A percentile compares a stretch with the other conserved stretches of the same genome.
Conservation (phyloP, 208 protist genomes). For the Phytomonas francai region DNA sequence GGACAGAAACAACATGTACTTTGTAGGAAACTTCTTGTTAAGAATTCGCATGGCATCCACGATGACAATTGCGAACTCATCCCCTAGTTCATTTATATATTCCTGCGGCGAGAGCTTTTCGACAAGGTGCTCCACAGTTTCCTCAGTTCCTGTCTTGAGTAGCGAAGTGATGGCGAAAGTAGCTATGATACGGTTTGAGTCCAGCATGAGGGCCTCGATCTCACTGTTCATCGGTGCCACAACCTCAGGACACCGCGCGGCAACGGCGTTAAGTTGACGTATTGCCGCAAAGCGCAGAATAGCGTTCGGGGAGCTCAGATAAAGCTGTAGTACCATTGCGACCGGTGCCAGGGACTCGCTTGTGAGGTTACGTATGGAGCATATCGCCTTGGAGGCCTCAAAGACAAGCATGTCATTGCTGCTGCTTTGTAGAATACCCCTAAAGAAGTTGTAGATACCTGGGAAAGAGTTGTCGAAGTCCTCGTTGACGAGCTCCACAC, state of each 20-base stretch:
- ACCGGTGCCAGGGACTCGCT: conserved; percentile 88
- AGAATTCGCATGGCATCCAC: conserved; percentile 94
- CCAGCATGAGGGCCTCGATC: conserved; percentile 91
- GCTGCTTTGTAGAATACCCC: conserved; percentile 85
- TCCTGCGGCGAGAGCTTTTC: conserved; percentile 90
- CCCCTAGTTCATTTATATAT: conserved; percentile 92
- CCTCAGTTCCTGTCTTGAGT: conserved; percentile 95
- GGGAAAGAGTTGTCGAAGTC: conserved; percentile 55
- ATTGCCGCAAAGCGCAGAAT: conserved; percentile 94
- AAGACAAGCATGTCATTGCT: conserved; percentile 95
- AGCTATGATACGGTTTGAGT: conserved; percentile 95
- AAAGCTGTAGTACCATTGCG: conserved; percentile 90
- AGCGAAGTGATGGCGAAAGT: conserved; percentile 98
- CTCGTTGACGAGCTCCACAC: conserved; percentile 88
- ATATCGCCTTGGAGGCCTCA: conserved; percentile 95
- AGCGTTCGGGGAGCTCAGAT: conserved; percentile 89
- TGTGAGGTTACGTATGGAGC: conserved; percentile 83
- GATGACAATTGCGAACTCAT: conserved; percentile 97
- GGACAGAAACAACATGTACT: conserved; percentile 83
- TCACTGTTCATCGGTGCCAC: conserved; percentile 93
- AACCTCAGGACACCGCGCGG: conserved; percentile 60
- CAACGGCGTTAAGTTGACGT: conserved; percentile 89
- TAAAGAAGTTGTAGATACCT: conserved; percentile 90
- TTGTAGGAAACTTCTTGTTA: conserved; percentile 93
- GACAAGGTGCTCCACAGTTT: conserved; percentile 94